A percentile compares a stretch with the other conserved stretches of the same genome.
phyloP scores from a whole-genome alignment of 257 asterid genomes.

The Capsicum baccatum region DNA sequence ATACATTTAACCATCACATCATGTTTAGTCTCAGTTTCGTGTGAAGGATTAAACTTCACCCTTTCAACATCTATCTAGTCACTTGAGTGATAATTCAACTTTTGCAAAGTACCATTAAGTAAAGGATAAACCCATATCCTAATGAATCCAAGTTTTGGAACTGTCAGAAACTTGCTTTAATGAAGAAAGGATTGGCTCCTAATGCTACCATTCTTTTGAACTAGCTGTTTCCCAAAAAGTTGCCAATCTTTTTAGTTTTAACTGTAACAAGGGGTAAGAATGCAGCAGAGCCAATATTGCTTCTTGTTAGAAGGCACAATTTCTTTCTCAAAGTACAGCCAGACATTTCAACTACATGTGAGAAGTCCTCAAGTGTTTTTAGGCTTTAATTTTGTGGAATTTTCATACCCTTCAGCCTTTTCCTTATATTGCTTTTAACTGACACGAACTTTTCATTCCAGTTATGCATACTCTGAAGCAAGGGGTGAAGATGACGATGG shows the following conservation, averaged over 20 bases:
- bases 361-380: neutral
- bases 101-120: neutral
- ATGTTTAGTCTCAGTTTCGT: neutral
- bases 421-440: slow-evolving; percentile 11
- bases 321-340: slow-evolving; percentile 21
- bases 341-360: neutral
- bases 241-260: neutral
- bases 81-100: neutral
- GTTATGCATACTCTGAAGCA: slow-evolving; percentile 85
- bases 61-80: slow-evolving; percentile 1
- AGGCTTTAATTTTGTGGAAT: neutral
- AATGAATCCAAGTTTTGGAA: neutral
- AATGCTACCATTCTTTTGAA: neutral
- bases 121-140: slow-evolving; percentile 5
- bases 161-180: neutral
- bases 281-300: neutral
- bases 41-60: slow-evolving; percentile 21
- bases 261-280: neutral
- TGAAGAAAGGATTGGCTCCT: neutral
- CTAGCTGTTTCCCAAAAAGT: neutral
- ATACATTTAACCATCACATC: neutral
- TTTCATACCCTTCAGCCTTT: neutral
- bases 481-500: slow-evolving; percentile 82
- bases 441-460: slow-evolving; percentile 34
- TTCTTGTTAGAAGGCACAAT: slow-evolving; percentile 5